Evolutionary conservation across 73 alveolate genomes (phyloP), one percentile per base, ranked within the genome.

Genomic region (Paramecium biaurelia): DNA sequence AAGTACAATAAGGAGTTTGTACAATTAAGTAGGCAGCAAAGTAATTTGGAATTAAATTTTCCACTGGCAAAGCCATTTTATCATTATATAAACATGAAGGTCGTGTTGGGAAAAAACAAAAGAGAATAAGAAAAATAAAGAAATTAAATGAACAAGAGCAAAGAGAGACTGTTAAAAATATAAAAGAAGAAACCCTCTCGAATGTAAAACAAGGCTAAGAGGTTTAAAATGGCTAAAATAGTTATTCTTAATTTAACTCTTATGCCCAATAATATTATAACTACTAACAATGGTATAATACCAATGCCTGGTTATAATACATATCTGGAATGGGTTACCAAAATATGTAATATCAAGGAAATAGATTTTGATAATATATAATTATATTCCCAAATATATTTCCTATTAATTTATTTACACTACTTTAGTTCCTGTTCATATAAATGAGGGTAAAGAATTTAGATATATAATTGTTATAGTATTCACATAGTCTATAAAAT

Each of bases 21-120:
- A 63, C 84, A 32, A 63, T 63, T 4, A 63, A 63, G 45, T 32
- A 67, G 42, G 94, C 94, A 70, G 94, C 94, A n/a, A 70, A 89
- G 53, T 56, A 70, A 89, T 89, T 38, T 47, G 89, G 84, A 18
- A 45, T 89, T n/a, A 89, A 89, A 53, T 89, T 89, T 85, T 89
- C 94, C 26, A 89, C 94, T n/a, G 85, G 92, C 20, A 89, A 89
- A 45, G 94, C 94, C 37, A 89, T 89, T 32, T 70, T 89, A 18
- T 23, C 70, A 89, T 38, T 82, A 35, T 89, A 30, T 63, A 89
- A 70, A 74, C 70, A 89, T 35, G 94, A 89, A 70, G 94, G 94
- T 14, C 94, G 94, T 32, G 56, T 89, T 6, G 94, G 94, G 8
- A 89, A 89, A 63, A 63, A 63, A 63, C 26, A 63, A 63, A 63